A percentile compares a stretch with the other conserved stretches of the same genome.
Evolutionary conservation across 2,329 filamentous ascomycete species (phyloP).

Genomic region (Emmonsiellopsis sp.): DNA sequence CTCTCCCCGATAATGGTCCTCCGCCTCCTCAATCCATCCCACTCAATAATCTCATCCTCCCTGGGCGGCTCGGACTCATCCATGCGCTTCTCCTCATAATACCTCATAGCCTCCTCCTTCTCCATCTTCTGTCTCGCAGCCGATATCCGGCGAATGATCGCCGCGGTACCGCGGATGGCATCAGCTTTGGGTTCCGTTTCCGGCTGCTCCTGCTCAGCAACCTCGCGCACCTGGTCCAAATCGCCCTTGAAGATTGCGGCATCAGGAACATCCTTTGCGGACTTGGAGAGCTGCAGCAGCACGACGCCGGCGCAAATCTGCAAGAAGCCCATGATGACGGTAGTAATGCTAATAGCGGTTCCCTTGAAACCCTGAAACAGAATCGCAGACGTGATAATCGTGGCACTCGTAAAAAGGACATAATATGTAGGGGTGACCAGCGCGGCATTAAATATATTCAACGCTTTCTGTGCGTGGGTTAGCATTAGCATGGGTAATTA

Average conservation of each 20-base stretch:
- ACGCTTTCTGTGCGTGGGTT: conserved; percentile 68
- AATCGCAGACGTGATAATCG: conserved; percentile 86
- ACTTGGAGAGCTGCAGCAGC: conserved; percentile 91
- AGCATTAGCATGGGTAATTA: neutral
- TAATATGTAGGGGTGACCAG: conserved; percentile 98
- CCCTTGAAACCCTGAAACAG: conserved; percentile 93
- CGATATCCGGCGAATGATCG: conserved; percentile 77
- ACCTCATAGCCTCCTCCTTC: conserved; percentile 63
- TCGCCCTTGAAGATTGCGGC: conserved; percentile 85
- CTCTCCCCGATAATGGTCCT: conserved; percentile 46
- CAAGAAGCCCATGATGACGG: conserved; percentile 86
- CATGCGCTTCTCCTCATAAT: conserved; percentile 66
- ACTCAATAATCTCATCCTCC: conserved; percentile 76
- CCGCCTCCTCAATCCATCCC: conserved; percentile 78
- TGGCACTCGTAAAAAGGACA: conserved; percentile 93
- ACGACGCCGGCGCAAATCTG: conserved; percentile 91
- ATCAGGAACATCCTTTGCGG: conserved; percentile 93
- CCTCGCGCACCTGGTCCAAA: conserved; percentile 87
- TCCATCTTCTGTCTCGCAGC: conserved; percentile 67
- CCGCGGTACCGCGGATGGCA: conserved; percentile 82
- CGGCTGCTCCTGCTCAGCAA: conserved; percentile 90
- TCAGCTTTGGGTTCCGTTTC: conserved; percentile 95
- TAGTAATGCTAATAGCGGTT: conserved; percentile 67
- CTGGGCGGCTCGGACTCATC: conserved; percentile 64
- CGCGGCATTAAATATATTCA: conserved; percentile 93